Conservation (phyloP, 1,139 yeast species). For the Geotrichum australiense region DNA sequence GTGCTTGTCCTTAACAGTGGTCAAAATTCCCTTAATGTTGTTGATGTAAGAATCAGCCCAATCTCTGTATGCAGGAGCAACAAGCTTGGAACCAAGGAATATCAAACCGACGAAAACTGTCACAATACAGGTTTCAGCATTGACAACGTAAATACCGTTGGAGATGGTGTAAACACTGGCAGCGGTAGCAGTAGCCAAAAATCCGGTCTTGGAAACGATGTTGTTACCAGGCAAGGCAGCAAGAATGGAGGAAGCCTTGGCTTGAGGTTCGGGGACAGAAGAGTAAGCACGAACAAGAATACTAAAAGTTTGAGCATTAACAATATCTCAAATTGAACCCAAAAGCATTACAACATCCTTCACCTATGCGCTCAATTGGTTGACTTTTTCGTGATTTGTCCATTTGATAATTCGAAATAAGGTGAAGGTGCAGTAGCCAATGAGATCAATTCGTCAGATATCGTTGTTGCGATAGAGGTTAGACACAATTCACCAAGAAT, state of each 20-base stretch:
- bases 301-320: no score
- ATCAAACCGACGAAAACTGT: slow-evolving; percentile 73
- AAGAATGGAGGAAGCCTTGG: slow-evolving; percentile 82
- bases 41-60: slow-evolving; percentile 91
- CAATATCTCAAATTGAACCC: background rate
- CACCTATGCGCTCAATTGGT: no score
- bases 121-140: slow-evolving; percentile 86
- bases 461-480: background rate
- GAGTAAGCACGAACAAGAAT: slow-evolving; percentile 32
- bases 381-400: background rate
- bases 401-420: background rate
- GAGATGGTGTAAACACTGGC: slow-evolving; percentile 92
- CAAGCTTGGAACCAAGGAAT: slow-evolving; percentile 72
- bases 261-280: slow-evolving; percentile 63
- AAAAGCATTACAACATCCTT: background rate
- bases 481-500: background rate
- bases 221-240: slow-evolving; percentile 92
- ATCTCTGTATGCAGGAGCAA: slow-evolving; percentile 91
- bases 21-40: slow-evolving; percentile 73
- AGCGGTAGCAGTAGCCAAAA: slow-evolving; percentile 90
- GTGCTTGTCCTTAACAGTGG: slow-evolving; percentile 84
- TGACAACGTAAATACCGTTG: slow-evolving; percentile 84
- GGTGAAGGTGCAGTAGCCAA: background rate
- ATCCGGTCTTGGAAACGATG: slow-evolving; percentile 84
- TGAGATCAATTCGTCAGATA: background rate